Base-by-base conservation (phyloP, 2,329 filamentous ascomycete genomes). In the Phyllosticta citriasiana region DNA sequence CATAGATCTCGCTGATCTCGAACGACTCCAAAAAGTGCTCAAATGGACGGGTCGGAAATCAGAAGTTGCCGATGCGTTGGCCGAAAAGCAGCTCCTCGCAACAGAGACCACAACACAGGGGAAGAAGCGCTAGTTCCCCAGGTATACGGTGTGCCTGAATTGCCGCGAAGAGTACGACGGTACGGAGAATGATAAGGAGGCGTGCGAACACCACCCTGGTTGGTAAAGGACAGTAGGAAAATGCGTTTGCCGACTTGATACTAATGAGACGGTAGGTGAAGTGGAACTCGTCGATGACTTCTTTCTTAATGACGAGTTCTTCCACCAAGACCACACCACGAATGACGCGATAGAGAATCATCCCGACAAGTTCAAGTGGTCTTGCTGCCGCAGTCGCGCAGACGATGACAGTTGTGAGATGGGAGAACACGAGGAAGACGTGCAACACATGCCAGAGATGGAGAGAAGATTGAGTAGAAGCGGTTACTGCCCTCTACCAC, bases 351-450 rank as follows among this genome's bases (percentile, higher is more conserved):
- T 66, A 1, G 60, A 68, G 14, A 64, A 70, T 2, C 67, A 24
- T 30, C 68, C 69, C 0, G 65, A 70, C 5, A 67, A 66, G 16
- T 72, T 70, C 62, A 30, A 59, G 16, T 73, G 70, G 71, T 35
- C 30, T n/a, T 73, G 71, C 60, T 72, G 70, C 60, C 6, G n/a
- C 0, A 22, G 33, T n/a, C 22, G 3, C 2, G 53, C 50, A 8
- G 50, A 53, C 19, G 51, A 40, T 14, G 27, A 53, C 12, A 50
- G 57, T n/a, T 59, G 57, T 30, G 35, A 33, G 51, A 14, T 9
- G 4, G 50, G 50, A 5, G 19, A 16, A 16, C 57, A 59, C 27
- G 25, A 53, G 16, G 19, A 50, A 40, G 52, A 24, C n/a, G 10
- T 8, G 6, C 9, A 3, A 12, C 6, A 26, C 55, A 8, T 5